Evolutionary conservation across 805 yeast genomes (phyloP).

Genomic region (Sugiyamaella qingdaonensis): DNA sequence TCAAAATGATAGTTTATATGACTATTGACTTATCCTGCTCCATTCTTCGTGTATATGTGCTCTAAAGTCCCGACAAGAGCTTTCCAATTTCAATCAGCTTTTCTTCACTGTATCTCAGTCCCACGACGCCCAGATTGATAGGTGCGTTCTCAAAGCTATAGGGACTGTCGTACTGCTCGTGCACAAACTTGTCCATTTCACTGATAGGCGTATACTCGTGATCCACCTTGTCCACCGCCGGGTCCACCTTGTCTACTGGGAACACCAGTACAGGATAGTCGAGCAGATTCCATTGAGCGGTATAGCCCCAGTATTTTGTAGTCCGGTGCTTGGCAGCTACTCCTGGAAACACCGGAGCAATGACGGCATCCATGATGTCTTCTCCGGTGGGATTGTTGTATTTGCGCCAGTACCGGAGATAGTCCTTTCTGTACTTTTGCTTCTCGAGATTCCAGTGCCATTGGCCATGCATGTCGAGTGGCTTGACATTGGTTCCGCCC

Average conservation of each 20-base stretch:
- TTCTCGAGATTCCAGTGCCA: conserved; percentile 13
- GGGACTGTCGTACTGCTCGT: conserved; percentile 39
- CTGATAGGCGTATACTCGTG: conserved; percentile 3
- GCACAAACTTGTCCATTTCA: conserved; percentile 3
- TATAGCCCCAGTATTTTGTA: conserved; percentile 48
- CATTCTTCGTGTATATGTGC: too few relatives aligned
- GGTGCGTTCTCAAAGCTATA: conserved; percentile 50
- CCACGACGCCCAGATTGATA: conserved; percentile 51
- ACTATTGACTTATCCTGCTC: too few relatives aligned
- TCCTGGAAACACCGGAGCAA: conserved; percentile 14
- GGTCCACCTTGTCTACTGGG: conserved; percentile 30
- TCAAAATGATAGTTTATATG: too few relatives aligned
- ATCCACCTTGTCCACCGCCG: conserved; percentile 37
- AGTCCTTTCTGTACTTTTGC: conserved; percentile 26
- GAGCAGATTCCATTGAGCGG: conserved; percentile 18
- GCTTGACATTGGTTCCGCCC: neutral
- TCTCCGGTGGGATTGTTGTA: conserved; percentile 3
- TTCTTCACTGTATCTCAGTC: conserved; percentile 57
- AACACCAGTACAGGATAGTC: conserved; percentile 20
- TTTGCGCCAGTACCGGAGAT: conserved; percentile 41
- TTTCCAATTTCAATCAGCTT: conserved; percentile 25
- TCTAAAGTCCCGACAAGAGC: neutral
- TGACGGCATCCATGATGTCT: conserved; percentile 13
- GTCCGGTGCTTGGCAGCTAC: conserved; percentile 6
- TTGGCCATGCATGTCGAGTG: neutral